Evolutionary conservation across 2,329 filamentous ascomycete species (phyloP), one percentile per base, ranked within the genome.

Genomic region (Aureobasidium melanogenum): DNA sequence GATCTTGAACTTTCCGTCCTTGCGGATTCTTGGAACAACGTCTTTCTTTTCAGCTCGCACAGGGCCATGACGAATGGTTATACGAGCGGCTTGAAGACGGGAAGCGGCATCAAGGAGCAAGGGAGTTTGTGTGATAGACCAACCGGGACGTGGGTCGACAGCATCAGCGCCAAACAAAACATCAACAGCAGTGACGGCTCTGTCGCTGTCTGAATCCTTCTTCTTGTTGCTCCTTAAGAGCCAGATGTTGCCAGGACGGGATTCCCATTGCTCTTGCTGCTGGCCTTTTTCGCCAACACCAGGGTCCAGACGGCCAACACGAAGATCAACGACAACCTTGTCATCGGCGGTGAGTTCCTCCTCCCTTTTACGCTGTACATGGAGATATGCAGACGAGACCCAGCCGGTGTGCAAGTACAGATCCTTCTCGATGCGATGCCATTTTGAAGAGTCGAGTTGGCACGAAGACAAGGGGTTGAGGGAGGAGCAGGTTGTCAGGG

Each of bases 1-100:
- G 66, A 99, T 96, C 79, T 97, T 97, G 79, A 97, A 97, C 68
- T 88, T 91, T 32, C 93, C 94, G 71, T 94, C 91, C 64, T 95
- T 91, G 46, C 84, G 83, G 65, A 99, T 90, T 62, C 89, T 84
- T 12, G 88, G 89, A 41, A 84, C 78, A 4, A 63, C 52, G 9
- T 64, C 64, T 72, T 87, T 91, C 69, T 85, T 82, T 38, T 81
- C 73, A 66, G 86, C 83, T 24, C 79, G 77, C 24, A 84, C 83
- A 56, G 80, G 78, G 2, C 94, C 93, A 67, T 89, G 84, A 55
- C 90, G 84, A 54, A 97, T 80, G 28, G 85, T 95, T 61, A 99
- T 73, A 63, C 92, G 86, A 24, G 89, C 85, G 65, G 88, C 85
- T 26, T 86, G 85, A 10, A 82, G 76, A 39, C 85, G 81, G 34